A percentile compares a stretch with the other conserved stretches of the same genome.
Conservation (phyloP, 305 asterid species). For the Solanum hybrid region DNA sequence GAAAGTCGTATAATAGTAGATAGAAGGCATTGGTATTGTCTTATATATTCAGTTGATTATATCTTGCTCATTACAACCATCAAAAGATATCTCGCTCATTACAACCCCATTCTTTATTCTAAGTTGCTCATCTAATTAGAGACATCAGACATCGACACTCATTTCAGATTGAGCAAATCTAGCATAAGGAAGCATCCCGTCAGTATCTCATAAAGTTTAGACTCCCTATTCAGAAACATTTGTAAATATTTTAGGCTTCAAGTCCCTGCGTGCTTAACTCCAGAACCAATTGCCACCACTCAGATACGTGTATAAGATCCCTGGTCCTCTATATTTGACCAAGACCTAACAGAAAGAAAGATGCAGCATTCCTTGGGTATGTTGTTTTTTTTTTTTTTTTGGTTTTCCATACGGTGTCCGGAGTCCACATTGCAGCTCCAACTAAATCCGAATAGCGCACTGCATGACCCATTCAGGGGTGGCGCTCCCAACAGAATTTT, state of each 20-base stretch:
- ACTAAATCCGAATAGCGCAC: too few relatives aligned
- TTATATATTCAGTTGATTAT: neutral
- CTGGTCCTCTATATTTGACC: neutral
- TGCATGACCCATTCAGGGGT: too few relatives aligned
- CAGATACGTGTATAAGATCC: neutral
- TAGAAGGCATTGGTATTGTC: neutral
- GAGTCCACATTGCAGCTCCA: too few relatives aligned
- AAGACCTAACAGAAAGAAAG: neutral
- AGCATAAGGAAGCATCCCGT: too few relatives aligned
- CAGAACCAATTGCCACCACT: neutral
- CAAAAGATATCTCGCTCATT: neutral
- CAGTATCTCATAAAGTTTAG: neutral
- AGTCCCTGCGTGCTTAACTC: neutral
- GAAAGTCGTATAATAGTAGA: neutral
- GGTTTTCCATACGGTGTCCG: too few relatives aligned
- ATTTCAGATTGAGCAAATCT: neutral
- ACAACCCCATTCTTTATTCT: neutral
- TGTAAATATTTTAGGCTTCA: neutral
- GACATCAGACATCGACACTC: neutral
- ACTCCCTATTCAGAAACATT: neutral
- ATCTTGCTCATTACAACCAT: neutral
- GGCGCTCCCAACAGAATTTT: too few relatives aligned
- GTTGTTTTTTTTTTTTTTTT: neutral
- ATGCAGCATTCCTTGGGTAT: neutral
- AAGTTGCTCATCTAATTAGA: neutral